Evolutionary conservation across 1,139 yeast species (phyloP).

Genomic region (Meyerozyma sp.): DNA sequence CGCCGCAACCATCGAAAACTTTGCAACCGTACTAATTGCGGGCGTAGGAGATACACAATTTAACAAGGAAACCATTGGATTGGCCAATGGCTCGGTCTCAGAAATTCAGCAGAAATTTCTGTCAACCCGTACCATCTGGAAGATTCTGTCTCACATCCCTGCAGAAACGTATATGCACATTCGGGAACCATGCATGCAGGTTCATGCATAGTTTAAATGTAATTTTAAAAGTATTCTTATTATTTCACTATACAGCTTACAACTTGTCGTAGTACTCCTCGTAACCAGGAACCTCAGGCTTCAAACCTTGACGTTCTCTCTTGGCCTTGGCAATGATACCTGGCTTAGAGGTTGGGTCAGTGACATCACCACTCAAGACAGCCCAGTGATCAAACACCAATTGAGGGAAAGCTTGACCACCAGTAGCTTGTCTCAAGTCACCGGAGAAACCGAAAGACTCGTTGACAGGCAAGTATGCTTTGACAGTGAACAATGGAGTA

Average conservation of each 20-base stretch:
- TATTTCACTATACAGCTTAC: slow-evolving; percentile 39
- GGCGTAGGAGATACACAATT: too few species aligned
- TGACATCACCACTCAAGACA: slow-evolving; percentile 84
- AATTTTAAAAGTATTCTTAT: neutral
- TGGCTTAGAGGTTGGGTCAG: slow-evolving; percentile 89
- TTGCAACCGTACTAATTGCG: too few species aligned
- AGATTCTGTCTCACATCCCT: too few species aligned
- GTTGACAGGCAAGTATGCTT: slow-evolving; percentile 99
- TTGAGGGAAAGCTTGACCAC: slow-evolving; percentile 99
- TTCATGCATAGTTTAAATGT: too few species aligned
- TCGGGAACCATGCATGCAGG: too few species aligned
- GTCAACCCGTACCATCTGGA: too few species aligned
- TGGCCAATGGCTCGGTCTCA: too few species aligned
- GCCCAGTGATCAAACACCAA: slow-evolving; percentile 99
- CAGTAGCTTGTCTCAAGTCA: slow-evolving; percentile 99
- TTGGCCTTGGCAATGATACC: slow-evolving; percentile 86
- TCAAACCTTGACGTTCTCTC: slow-evolving; percentile 97
- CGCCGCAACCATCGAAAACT: neutral
- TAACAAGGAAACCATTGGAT: too few species aligned
- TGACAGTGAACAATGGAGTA: slow-evolving; percentile 98
- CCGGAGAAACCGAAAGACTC: slow-evolving; percentile 99
- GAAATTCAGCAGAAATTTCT: too few species aligned
- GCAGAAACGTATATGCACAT: too few species aligned
- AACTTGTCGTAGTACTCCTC: slow-evolving; percentile 99
- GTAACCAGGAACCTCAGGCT: slow-evolving; percentile 97